Evolutionary conservation across 2,329 filamentous ascomycete species (phyloP).

Genomic region (Chaetomium sp.): DNA sequence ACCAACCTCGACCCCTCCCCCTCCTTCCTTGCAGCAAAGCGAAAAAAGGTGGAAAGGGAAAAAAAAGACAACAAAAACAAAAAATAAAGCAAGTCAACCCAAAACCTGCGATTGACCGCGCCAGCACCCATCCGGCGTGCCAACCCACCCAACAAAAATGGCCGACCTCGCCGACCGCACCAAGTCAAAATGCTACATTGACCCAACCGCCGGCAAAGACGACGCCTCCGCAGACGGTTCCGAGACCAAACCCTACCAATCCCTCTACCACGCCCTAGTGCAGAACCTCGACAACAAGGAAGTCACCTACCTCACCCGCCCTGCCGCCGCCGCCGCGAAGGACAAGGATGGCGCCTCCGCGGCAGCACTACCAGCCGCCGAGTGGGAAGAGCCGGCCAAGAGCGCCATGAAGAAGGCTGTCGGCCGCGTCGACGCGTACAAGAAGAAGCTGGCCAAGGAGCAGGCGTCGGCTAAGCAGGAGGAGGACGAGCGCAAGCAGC

Average conservation of each 20-base stretch:
- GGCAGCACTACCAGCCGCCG: conserved; percentile 37
- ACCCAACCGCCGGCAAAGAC: conserved; percentile 73
- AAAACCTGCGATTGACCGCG: conserved; percentile 20
- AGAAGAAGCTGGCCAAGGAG: conserved; percentile 79
- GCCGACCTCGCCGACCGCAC: conserved; percentile 45
- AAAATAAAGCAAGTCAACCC: too few relatives aligned
- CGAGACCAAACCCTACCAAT: conserved; percentile 72
- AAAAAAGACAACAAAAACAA: too few relatives aligned
- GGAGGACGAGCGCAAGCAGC: conserved; percentile 65
- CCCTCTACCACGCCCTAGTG: conserved; percentile 69
- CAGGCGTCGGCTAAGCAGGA: conserved; percentile 65
- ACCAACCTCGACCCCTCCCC: neutral
- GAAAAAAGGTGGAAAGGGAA: neutral
- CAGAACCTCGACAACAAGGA: conserved; percentile 55
- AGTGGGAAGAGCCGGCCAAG: conserved; percentile 79
- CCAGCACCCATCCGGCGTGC: neutral
- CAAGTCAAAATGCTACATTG: conserved; percentile 61
- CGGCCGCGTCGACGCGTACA: conserved; percentile 65
- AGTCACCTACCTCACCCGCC: conserved; percentile 60
- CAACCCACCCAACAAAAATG: conserved; percentile 29
- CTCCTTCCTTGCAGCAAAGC: neutral
- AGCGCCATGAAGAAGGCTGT: conserved; percentile 79
- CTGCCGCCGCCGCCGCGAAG: conserved; percentile 49
- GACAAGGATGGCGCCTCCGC: conserved; percentile 35
- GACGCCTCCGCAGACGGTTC: conserved; percentile 60